Evolutionary conservation across 2,329 filamentous ascomycete species (phyloP).

Genomic region (Xylariaceae sp.): DNA sequence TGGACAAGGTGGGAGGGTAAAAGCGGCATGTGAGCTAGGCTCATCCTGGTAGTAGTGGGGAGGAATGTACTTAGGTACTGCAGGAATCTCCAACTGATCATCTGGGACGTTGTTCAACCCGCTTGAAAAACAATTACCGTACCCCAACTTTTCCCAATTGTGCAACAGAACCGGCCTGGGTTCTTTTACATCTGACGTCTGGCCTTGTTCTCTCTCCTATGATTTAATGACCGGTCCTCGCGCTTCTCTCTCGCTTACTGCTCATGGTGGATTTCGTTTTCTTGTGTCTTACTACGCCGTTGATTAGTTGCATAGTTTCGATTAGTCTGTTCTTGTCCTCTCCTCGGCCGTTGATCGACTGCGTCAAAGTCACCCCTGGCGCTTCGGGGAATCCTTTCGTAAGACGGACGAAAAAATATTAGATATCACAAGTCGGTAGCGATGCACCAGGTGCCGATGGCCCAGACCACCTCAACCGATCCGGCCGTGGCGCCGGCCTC

Average conservation of each 20-base stretch:
- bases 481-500: constrained; percentile 20
- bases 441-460: constrained; percentile 14
- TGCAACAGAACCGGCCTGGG: too few species aligned
- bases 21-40: not conserved
- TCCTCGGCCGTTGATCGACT: too few species aligned
- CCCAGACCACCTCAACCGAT: constrained; percentile 18
- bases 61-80: too few species aligned
- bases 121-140: constrained; percentile 26
- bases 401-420: too few species aligned
- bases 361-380: too few species aligned
- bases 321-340: too few species aligned
- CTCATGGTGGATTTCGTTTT: constrained; percentile 13
- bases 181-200: too few species aligned
- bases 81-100: constrained; percentile 15
- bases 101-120: constrained; percentile 9
- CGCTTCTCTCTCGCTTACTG: constrained; percentile 15
- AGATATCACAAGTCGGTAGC: constrained; percentile 1
- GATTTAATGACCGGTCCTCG: constrained; percentile 23
- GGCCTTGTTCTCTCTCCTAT: constrained; percentile 4
- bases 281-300: too few species aligned
- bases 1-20: too few species aligned
- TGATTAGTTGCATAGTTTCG: too few species aligned
- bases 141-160: constrained; percentile 9
- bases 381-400: too few species aligned
- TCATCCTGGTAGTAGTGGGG: too few species aligned